These are phyloP conservation scores for Eragrostis nindensis DNA, from an alignment of 176 grass and related monocot genomes.

Conservation along the genomic window DNA sequence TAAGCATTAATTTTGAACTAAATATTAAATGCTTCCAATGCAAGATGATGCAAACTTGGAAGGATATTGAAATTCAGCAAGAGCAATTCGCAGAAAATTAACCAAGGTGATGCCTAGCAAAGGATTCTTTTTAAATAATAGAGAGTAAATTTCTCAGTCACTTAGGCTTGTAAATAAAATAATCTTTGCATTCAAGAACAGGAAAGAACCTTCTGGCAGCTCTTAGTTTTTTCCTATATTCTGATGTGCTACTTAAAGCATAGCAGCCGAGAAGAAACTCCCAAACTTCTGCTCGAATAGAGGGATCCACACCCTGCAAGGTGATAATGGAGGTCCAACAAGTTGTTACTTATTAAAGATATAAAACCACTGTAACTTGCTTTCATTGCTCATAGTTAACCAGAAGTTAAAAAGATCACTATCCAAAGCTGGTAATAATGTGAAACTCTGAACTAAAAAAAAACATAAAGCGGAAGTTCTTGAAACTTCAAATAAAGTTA, in stretches of 20 bases:
- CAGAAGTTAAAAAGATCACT: neutral
- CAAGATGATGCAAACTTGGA: neutral
- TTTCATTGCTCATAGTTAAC: neutral
- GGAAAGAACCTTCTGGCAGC: conserved; percentile 72
- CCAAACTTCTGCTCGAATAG: conserved; percentile 91
- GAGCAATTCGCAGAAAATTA: neutral
- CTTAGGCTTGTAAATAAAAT: conserved; percentile 6
- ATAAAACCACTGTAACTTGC: neutral
- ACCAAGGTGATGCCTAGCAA: neutral
- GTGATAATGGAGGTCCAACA: conserved; percentile 29
- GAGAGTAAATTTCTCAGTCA: neutral
- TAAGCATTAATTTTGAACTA: neutral
- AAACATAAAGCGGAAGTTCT: conserved; percentile 4
- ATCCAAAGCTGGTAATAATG: conserved; percentile 10
- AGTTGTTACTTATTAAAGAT: conserved; percentile 17
- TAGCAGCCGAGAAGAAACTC: conserved; percentile 99
- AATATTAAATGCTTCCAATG: conserved; percentile 9
- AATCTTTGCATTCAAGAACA: neutral
- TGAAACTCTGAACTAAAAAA: neutral
- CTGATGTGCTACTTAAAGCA: conserved; percentile 75
- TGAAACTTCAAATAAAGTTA: conserved; percentile 13
- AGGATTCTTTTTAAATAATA: conserved; percentile 31
- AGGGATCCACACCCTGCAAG: conserved; percentile 87
- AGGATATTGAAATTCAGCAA: conserved; percentile 5
- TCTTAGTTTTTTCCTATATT: conserved; percentile 73